Evolutionary conservation across 768 basidiomycete species (phyloP).

Genomic region (Mrakia hoshinonis): DNA sequence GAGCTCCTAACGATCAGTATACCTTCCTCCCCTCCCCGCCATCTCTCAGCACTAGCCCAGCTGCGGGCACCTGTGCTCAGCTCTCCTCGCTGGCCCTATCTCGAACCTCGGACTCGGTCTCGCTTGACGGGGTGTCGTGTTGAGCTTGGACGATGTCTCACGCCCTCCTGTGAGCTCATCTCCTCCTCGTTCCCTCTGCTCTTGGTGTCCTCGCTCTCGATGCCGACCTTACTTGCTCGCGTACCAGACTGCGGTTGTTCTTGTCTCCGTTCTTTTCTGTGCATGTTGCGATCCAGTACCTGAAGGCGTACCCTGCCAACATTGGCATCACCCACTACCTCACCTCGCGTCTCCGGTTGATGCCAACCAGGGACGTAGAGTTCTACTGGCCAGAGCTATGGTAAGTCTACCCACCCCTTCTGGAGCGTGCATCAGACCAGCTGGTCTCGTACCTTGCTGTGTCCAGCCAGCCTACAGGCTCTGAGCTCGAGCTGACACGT

Average conservation of each 20-base stretch:
- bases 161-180: constrained; percentile 9
- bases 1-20: no score
- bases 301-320: constrained; percentile 70
- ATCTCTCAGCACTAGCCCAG: neutral
- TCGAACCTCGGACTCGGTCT: neutral
- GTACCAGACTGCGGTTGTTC: constrained; percentile 71
- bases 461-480: no score
- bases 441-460: no score
- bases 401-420: constrained; percentile 33
- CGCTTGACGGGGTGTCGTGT: neutral
- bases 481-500: constrained; percentile 12
- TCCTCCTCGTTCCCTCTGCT: neutral
- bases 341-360: constrained; percentile 59
- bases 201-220: neutral
- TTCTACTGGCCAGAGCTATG: constrained; percentile 49
- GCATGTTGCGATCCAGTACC: constrained; percentile 83
- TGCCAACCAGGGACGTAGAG: constrained; percentile 61
- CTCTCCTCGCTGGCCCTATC: neutral
- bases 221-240: neutral
- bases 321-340: constrained; percentile 85
- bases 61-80: neutral
- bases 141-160: neutral
- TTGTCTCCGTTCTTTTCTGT: constrained; percentile 90
- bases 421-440: no score
- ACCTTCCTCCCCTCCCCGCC: neutral